Conservation (phyloP, 129 eudicot species). For the Saposhnikovia divaricata region DNA sequence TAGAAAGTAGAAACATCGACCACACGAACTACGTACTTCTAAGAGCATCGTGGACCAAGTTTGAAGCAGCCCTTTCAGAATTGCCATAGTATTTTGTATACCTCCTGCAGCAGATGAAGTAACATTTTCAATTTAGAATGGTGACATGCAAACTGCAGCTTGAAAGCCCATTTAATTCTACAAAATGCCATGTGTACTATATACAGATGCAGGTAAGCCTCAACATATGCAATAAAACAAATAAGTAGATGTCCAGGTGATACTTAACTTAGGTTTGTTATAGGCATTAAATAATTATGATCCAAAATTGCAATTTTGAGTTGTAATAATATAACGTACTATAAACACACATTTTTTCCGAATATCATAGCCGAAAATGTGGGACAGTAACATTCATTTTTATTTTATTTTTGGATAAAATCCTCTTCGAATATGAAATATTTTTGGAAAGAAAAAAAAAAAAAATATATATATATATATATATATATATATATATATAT, state of each 20-base stretch:
- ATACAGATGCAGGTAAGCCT: background rate
- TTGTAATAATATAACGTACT: background rate
- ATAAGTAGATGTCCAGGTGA: background rate
- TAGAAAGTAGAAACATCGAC: too few species aligned
- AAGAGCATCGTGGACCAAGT: conserved; percentile 79
- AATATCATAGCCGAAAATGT: background rate
- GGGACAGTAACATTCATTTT: background rate
- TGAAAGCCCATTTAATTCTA: background rate
- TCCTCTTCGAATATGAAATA: background rate
- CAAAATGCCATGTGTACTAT: background rate
- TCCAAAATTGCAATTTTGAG: background rate
- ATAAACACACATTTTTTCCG: background rate
- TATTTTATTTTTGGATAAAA: too few species aligned
- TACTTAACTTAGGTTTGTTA: background rate
- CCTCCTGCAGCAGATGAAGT: conserved; percentile 40
- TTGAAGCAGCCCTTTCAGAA: conserved; percentile 70
- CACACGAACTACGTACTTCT: conserved; percentile 43
- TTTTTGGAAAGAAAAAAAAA: background rate
- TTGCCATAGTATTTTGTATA: conserved; percentile 87
- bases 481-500: too few species aligned
- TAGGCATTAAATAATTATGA: background rate
- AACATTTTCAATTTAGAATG: background rate
- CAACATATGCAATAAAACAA: background rate
- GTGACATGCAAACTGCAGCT: background rate
- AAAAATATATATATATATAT: too few species aligned